Evolutionary conservation across 1,139 yeast genomes (phyloP), one percentile per base, ranked within the genome.

Genomic region (Geotrichum bryndzae): DNA sequence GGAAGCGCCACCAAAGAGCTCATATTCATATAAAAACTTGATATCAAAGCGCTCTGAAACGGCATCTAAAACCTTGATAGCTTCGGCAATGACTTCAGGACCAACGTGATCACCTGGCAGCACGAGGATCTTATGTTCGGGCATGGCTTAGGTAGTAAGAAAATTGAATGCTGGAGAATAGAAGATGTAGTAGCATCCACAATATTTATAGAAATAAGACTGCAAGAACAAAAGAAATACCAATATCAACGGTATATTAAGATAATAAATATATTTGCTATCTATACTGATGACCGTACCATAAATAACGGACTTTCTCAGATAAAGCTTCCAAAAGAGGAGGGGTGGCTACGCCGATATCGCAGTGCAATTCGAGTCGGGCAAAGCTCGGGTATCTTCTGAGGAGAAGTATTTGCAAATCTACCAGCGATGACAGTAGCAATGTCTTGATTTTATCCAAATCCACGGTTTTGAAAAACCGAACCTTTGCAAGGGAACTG

Each of bases 81-180:
- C 96, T 78, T 90, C 96, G 25, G 76, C 83, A 63, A 88, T 83
- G 66, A 90, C 83, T 75, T 90, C 97, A 57, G 86, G 83, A 69
- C 97, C 97, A 61, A 88, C 95, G 70, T 90, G 96, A 77, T 90
- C 97, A 70, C 97, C 97, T 61, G 96, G 96, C 57, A 90, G 79
- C 58, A 90, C 82, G 56, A 91, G 89, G 68, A 90, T 85, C 62
- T 83, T 87, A 74, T 87, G 88, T 29, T 50, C 41, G 8, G 46
- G 8, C 63, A 62, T 61, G 18, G 35, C 3, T 18, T 10, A 38
- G 55, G 27, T 23, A 5, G 35, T 50, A 22, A 48, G 51, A 6
- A 3, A 6, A 18, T 54, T 4, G 29, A 8, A 23, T 50, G 53
- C 29, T 11, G 31, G n/a, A 29, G 2, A 18, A 11, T 6, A 50